Conservation (phyloP, 768 basidiomycete species). For the Candolleomyces efflorescens region DNA sequence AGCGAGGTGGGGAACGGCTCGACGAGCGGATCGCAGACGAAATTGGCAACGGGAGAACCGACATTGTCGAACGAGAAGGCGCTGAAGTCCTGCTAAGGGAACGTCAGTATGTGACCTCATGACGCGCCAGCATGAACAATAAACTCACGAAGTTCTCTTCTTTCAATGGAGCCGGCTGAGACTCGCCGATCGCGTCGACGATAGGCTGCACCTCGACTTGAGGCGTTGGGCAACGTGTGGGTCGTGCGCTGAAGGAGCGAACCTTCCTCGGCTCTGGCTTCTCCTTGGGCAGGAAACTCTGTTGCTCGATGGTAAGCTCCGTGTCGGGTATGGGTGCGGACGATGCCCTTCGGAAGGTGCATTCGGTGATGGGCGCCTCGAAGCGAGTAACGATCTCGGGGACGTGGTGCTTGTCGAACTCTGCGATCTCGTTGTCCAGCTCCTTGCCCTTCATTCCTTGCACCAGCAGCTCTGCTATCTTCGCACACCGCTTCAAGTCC, state of each 20-base stretch:
- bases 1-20: slow-evolving; percentile 24
- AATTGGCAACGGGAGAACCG: slow-evolving; percentile 24
- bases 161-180: slow-evolving; percentile 25
- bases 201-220: slow-evolving; percentile 19
- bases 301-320: slow-evolving; percentile 24
- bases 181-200: neutral
- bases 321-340: slow-evolving; percentile 50
- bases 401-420: slow-evolving; percentile 55
- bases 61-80: slow-evolving; percentile 43
- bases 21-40: slow-evolving; percentile 26
- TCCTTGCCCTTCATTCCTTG: slow-evolving; percentile 58
- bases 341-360: slow-evolving; percentile 63
- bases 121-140: slow-evolving; percentile 1
- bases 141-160: slow-evolving; percentile 49
- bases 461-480: slow-evolving; percentile 63
- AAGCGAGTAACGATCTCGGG: slow-evolving; percentile 71
- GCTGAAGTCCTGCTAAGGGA: slow-evolving; percentile 34
- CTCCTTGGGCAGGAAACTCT: slow-evolving; percentile 27
- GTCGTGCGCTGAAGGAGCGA: slow-evolving; percentile 36
- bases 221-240: slow-evolving; percentile 26
- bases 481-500: slow-evolving; percentile 61
- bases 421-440: slow-evolving; percentile 52
- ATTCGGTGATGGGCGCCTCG: slow-evolving; percentile 74
- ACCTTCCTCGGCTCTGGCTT: slow-evolving; percentile 21
- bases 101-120: slow-evolving; percentile 1